phyloP scores from a whole-genome alignment of 2,329 filamentous ascomycete genomes.

The Monilinia vaccinii-corymbosi region DNA sequence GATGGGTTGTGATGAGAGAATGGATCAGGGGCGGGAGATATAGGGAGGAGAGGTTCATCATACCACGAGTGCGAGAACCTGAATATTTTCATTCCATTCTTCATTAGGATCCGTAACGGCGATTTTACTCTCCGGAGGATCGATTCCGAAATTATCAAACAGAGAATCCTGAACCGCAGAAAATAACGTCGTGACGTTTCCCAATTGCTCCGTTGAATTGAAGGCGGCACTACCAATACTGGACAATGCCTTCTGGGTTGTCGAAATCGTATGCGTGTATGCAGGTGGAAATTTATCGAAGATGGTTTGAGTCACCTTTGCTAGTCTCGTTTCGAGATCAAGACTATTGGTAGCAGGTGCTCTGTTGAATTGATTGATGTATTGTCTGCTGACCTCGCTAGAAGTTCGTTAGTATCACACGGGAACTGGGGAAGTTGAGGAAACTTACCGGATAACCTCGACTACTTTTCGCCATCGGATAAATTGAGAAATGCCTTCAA shows the following conservation, averaged over 20 bases:
- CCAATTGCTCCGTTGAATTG: neutral
- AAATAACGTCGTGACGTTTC: neutral
- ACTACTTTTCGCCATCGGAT: constrained; percentile 21
- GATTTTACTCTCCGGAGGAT: neutral
- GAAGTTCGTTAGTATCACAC: neutral
- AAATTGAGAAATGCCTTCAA: constrained; percentile 36
- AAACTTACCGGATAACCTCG: constrained; percentile 13
- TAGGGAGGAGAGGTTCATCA: neutral
- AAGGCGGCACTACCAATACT: neutral
- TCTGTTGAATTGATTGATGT: neutral
- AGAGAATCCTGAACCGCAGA: constrained; percentile 17
- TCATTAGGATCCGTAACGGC: constrained; percentile 13
- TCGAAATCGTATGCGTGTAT: constrained; percentile 6
- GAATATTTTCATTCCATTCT: constrained; percentile 14
- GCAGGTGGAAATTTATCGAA: constrained; percentile 11
- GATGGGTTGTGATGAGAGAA: neutral
- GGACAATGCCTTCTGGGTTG: neutral
- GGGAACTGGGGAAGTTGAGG: neutral
- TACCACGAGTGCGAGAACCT: constrained; percentile 17
- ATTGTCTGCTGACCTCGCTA: neutral
- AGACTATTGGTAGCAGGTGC: neutral
- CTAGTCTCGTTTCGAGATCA: neutral
- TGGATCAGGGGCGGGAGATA: neutral
- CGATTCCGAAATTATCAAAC: constrained; percentile 16
- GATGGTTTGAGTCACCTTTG: constrained; percentile 10